These are phyloP conservation scores for Chenopodium berlandieri DNA, from an alignment of 148 eudicot genomes.

Conservation along the genomic window DNA sequence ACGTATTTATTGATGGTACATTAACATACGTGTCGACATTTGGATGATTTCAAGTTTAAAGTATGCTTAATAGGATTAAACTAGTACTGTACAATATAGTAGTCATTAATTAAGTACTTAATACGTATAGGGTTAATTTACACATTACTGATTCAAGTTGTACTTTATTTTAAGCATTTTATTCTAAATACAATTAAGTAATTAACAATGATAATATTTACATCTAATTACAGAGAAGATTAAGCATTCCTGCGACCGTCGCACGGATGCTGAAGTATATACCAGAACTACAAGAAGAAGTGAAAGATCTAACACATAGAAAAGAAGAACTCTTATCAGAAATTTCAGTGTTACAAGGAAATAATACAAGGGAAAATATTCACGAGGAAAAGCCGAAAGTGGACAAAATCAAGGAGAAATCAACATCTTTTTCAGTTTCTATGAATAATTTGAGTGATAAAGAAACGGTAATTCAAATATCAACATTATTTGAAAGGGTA, in stretches of 20 bases:
- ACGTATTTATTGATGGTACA: too few species aligned
- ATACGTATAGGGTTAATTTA: too few species aligned
- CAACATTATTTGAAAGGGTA: slow-evolving; percentile 27
- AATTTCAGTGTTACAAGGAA: background rate
- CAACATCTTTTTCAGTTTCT: slow-evolving; percentile 21
- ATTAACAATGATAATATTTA: too few species aligned
- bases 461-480: slow-evolving; percentile 48
- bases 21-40: too few species aligned
- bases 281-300: slow-evolving; percentile 72
- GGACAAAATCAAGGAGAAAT: background rate
- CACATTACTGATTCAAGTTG: too few species aligned
- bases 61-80: too few species aligned
- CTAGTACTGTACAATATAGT: too few species aligned
- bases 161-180: too few species aligned
- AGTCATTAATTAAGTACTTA: too few species aligned
- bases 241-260: slow-evolving; percentile 70
- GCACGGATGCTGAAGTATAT: slow-evolving; percentile 63
- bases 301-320: slow-evolving; percentile 37
- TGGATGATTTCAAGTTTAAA: too few species aligned
- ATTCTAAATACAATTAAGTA: too few species aligned
- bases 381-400: slow-evolving; percentile 14
- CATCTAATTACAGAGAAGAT: slow-evolving; percentile 49
- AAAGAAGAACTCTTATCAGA: slow-evolving; percentile 46
- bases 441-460: slow-evolving; percentile 33
- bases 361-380: background rate